Percentiles rank a stretch among this genome's conserved stretches.
These are phyloP conservation scores for Sphaerostilbella broomeana DNA, from an alignment of 2,329 filamentous ascomycete species.

Conservation along the genomic window DNA sequence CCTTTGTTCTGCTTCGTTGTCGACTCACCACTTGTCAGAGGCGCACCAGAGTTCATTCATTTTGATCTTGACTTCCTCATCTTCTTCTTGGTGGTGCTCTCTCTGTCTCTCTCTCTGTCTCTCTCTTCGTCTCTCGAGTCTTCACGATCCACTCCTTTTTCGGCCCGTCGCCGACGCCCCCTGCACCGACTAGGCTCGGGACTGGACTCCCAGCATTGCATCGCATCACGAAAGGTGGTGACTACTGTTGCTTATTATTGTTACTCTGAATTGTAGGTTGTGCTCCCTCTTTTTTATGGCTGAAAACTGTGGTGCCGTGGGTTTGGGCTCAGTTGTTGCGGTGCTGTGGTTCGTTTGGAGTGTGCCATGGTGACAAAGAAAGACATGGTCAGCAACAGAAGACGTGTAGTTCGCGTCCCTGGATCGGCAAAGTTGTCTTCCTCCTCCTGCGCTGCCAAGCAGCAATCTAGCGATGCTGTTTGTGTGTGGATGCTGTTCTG, in stretches of 20 bases:
- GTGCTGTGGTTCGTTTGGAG: too few relatives aligned
- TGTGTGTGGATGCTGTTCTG: not conserved
- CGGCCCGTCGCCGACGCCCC: slow-evolving; percentile 12
- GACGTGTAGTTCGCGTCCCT: too few relatives aligned
- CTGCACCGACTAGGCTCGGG: slow-evolving; percentile 2
- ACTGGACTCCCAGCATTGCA: slow-evolving; percentile 2
- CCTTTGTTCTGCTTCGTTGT: slow-evolving; percentile 2
- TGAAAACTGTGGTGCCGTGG: too few relatives aligned
- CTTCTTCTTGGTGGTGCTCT: not conserved
- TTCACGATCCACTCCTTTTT: slow-evolving; percentile 13
- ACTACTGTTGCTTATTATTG: slow-evolving; percentile 1
- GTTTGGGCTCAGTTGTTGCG: too few relatives aligned
- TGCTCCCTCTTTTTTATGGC: too few relatives aligned
- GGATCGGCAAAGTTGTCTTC: too few relatives aligned
- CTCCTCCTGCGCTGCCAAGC: too few relatives aligned
- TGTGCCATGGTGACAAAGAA: too few relatives aligned
- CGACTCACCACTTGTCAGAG: not conserved
- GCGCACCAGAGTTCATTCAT: not conserved
- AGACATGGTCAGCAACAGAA: too few relatives aligned
- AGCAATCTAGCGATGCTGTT: too few relatives aligned
- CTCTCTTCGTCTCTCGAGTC: not conserved
- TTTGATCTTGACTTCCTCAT: not conserved
- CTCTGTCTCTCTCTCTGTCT: not conserved
- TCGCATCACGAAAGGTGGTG: not conserved
- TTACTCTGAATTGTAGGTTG: too few relatives aligned